Conservation (phyloP, 495 filamentous ascomycete genomes). For the Xylaria acuta region DNA sequence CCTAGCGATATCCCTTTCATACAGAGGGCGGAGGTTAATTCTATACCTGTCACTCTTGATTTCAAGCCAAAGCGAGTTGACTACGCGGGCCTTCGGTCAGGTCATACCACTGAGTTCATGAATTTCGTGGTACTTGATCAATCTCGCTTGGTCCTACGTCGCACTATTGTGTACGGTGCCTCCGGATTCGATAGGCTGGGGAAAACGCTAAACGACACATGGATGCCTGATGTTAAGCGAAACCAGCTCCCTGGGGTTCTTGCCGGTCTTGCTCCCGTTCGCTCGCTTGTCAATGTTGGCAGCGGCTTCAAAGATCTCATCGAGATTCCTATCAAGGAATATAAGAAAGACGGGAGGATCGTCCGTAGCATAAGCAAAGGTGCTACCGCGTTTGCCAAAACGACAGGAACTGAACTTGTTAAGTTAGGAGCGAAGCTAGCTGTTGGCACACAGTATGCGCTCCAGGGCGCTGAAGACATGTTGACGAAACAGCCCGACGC, state of each 20-base stretch:
- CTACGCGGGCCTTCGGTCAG: conserved; percentile 92
- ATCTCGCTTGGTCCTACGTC: conserved; percentile 83
- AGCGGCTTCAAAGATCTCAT: conserved; percentile 85
- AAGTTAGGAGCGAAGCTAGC: conserved; percentile 94
- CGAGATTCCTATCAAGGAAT: conserved; percentile 88
- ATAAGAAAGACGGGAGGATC: conserved; percentile 90
- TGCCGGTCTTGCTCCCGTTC: conserved; percentile 86
- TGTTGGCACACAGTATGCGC: conserved; percentile 88
- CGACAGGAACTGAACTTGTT: conserved; percentile 87
- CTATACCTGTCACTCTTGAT: conserved; percentile 82
- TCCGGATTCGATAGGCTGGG: conserved; percentile 88
- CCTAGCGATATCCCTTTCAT: conserved; percentile 83
- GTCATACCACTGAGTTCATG: conserved; percentile 99
- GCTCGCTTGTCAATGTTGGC: conserved; percentile 88
- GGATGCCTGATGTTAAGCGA: conserved; percentile 92
- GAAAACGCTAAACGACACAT: conserved; percentile 89
- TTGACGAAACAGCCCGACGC: conserved; percentile 58
- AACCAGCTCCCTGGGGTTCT: conserved; percentile 91
- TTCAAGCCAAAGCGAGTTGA: conserved; percentile 98
- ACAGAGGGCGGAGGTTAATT: conserved; percentile 85
- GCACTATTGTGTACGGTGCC: conserved; percentile 90
- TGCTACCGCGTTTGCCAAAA: conserved; percentile 84
- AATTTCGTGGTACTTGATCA: conserved; percentile 95
- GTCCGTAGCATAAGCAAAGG: conserved; percentile 92
- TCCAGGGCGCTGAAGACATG: conserved; percentile 86